Evolutionary conservation across 2,329 filamentous ascomycete genomes (phyloP).

Genomic region (Aschersonia sp.): DNA sequence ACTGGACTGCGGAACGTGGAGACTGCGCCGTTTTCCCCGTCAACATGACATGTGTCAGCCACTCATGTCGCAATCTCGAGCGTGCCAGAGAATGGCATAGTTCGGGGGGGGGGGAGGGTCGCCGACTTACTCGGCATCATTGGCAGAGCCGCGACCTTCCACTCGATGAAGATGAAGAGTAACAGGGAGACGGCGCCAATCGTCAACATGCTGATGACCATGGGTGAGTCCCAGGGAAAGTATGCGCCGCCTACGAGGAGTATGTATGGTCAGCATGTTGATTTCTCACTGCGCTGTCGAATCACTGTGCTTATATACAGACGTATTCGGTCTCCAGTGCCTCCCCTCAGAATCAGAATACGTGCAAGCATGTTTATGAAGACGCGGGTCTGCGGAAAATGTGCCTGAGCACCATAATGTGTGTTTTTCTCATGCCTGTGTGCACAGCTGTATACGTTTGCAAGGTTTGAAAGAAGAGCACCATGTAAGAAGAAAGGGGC

Average conservation of each 20-base stretch:
- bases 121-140: constrained; percentile 42
- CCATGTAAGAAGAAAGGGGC: background rate
- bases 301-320: too few species aligned
- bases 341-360: too few species aligned
- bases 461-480: background rate
- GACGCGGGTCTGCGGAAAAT: too few species aligned
- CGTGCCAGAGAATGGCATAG: too few species aligned
- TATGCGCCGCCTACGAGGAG: constrained; percentile 10
- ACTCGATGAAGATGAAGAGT: constrained; percentile 56
- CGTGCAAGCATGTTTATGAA: too few species aligned
- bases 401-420: too few species aligned
- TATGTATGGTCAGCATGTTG: background rate
- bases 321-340: too few species aligned
- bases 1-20: constrained; percentile 38
- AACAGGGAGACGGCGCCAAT: constrained; percentile 46
- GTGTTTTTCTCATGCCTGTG: too few species aligned
- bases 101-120: background rate
- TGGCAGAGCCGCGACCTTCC: constrained; percentile 55
- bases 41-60: background rate
- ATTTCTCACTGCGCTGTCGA: background rate
- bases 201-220: constrained; percentile 56
- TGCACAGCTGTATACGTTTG: too few species aligned
- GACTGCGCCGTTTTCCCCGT: constrained; percentile 14
- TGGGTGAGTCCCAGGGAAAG: constrained; percentile 46
- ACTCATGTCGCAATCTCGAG: background rate